phyloP scores from a whole-genome alignment of 192 early-diverging fungal genomes.

The Diversispora eburnea region DNA sequence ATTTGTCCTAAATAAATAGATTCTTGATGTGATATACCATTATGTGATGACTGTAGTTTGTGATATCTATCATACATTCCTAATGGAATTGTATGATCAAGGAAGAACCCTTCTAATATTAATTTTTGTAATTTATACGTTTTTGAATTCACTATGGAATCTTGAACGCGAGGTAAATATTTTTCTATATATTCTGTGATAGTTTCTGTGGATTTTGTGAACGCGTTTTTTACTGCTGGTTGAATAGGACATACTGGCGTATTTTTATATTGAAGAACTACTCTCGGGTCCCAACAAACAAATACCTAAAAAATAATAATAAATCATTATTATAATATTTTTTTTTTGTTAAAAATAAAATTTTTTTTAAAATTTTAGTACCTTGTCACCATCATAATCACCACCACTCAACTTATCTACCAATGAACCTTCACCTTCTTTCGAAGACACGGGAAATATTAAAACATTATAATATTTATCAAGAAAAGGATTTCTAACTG shows the following conservation, averaged over 20 bases:
- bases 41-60: not conserved
- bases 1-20: slow-evolving; percentile 36
- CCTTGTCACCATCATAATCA: slow-evolving; percentile 31
- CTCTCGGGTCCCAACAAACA: slow-evolving; percentile 39
- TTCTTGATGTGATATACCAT: slow-evolving; percentile 22
- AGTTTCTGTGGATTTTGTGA: slow-evolving; percentile 20
- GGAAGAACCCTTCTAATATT: not conserved
- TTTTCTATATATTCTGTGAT: not conserved
- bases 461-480: slow-evolving; percentile 20
- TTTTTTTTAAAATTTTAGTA: slow-evolving; percentile 6
- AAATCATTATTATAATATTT: not conserved
- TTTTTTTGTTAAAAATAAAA: not conserved
- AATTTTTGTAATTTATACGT: not conserved
- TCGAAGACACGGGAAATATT: slow-evolving; percentile 11
- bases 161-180: too few species aligned
- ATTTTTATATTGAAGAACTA: slow-evolving; percentile 25
- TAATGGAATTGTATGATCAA: not conserved
- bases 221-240: slow-evolving; percentile 20
- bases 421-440: not conserved
- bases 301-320: slow-evolving; percentile 32
- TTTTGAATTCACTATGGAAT: not conserved
- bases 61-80: slow-evolving; percentile 13
- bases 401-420: slow-evolving; percentile 18
- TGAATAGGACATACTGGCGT: not conserved
- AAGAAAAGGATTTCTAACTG: slow-evolving; percentile 6